Percentiles rank a stretch among this genome's conserved stretches.
Evolutionary conservation across 2,329 filamentous ascomycete species (phyloP).

Genomic region (Cercospora berteroae): DNA sequence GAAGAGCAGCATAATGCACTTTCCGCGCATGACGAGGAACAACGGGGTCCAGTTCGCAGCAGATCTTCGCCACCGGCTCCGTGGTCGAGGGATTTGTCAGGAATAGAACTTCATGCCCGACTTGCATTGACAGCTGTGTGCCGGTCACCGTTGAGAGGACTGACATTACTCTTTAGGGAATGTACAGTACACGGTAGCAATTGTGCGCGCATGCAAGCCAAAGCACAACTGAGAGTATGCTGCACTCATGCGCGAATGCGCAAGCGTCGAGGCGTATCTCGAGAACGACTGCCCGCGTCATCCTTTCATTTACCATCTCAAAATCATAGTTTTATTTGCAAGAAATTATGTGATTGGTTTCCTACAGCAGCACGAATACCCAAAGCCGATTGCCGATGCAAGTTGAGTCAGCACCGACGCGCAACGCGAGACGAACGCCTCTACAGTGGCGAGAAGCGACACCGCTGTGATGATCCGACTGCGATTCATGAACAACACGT

Average conservation of each 20-base stretch:
- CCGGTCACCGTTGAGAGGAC: neutral
- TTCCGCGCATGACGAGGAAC: neutral
- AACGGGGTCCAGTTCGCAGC: neutral
- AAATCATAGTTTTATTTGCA: neutral
- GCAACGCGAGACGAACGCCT: neutral
- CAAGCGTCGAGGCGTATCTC: neutral
- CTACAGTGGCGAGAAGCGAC: neutral
- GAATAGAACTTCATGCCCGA: neutral
- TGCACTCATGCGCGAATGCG: neutral
- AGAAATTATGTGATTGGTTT: neutral
- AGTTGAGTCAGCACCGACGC: neutral
- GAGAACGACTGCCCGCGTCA: neutral
- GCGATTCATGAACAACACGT: neutral
- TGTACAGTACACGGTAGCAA: neutral
- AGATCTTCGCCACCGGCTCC: neutral
- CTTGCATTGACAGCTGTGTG: neutral
- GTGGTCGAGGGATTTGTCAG: neutral
- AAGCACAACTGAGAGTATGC: neutral
- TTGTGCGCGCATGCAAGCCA: neutral
- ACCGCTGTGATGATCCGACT: neutral
- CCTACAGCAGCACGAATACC: neutral
- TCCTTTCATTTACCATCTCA: neutral
- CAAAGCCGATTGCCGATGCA: neutral
- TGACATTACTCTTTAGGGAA: neutral
- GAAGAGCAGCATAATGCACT: neutral